Evolutionary conservation across 306 rosid species (phyloP), one percentile per base, ranked within the genome.

Genomic region (Rosa rugosa): DNA sequence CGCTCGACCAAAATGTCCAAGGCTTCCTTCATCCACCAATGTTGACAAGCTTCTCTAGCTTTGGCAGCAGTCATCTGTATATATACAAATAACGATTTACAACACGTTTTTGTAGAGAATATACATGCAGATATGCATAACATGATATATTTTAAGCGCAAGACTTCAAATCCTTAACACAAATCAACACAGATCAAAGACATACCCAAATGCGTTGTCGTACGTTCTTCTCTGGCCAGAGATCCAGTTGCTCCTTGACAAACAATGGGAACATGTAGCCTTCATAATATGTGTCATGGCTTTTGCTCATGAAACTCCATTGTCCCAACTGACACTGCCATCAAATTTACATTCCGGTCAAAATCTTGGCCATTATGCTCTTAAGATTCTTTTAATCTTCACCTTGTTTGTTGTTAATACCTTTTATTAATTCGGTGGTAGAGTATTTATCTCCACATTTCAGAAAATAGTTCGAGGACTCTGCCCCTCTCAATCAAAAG

Each of bases 21-120:
- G 46, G 99, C 99, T 82, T 95, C 98, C 80, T 95, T 91, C 99
- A 95, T 95, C 99, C 99, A 95, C 98, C 94, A 89, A 76, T 95
- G 99, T 71, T 89, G 92, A 69, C 99, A 95, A 46, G 84, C 98
- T 82, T 91, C 97, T 88, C 88, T 88, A 1, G 99, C 99, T 83
- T 89, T 86, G 3, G 71, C 79, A 14, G 85, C 93, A 60, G 69
- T 86, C 99, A 95, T 89, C 99, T 94, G 75, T 11, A 79, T 72
- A 49, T 18, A 51, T 27, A 34, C 63, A 41, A 2, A 42, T 40
- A 40, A 12, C 11, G 13, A 54, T 18, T 38, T 11, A 53, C 25
- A 54, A 38, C 47, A 1, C 8, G 3, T 4, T 22, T 53, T 12
- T 57, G 4, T 22, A 62, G 47, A 38, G 23, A 13, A 1, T 5